These are phyloP conservation scores for Trypanosomatidae sp. DNA, from an alignment of 208 protist genomes.

Conservation along the genomic window DNA sequence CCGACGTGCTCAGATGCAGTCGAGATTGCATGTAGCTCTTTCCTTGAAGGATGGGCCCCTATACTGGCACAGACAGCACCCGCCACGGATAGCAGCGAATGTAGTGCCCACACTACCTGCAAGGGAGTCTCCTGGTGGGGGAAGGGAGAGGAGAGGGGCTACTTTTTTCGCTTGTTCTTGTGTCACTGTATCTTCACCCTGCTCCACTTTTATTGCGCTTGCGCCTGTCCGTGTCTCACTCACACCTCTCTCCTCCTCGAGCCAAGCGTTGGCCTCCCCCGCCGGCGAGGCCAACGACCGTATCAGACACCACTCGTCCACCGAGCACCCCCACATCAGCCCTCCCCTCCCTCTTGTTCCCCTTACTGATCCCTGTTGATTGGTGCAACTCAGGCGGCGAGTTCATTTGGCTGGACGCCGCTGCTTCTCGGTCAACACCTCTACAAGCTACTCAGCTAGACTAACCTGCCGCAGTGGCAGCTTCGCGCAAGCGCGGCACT, in stretches of 20 bases:
- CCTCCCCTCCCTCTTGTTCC: background rate
- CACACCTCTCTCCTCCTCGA: background rate
- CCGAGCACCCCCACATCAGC: background rate
- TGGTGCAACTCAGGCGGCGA: background rate
- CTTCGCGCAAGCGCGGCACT: background rate
- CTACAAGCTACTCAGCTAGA: no score
- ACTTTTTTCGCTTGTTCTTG: background rate
- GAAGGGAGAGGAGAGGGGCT: no score
- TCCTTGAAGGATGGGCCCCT: background rate
- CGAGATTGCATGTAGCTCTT: background rate
- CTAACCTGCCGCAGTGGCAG: background rate
- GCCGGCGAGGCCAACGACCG: background rate
- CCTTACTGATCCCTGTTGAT: background rate
- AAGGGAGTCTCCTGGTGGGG: background rate
- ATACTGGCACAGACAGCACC: background rate
- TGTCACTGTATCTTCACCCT: background rate
- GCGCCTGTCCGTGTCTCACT: background rate
- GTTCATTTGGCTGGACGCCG: background rate
- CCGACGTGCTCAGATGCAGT: background rate
- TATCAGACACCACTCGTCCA: background rate
- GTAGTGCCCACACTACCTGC: background rate
- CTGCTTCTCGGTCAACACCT: background rate
- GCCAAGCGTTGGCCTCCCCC: background rate
- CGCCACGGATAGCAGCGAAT: background rate
- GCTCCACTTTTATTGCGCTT: background rate